A percentile compares a stretch with the other conserved stretches of the same genome.
Evolutionary conservation across 345 rosid species (phyloP).

Genomic region (Rhizophora mangle): DNA sequence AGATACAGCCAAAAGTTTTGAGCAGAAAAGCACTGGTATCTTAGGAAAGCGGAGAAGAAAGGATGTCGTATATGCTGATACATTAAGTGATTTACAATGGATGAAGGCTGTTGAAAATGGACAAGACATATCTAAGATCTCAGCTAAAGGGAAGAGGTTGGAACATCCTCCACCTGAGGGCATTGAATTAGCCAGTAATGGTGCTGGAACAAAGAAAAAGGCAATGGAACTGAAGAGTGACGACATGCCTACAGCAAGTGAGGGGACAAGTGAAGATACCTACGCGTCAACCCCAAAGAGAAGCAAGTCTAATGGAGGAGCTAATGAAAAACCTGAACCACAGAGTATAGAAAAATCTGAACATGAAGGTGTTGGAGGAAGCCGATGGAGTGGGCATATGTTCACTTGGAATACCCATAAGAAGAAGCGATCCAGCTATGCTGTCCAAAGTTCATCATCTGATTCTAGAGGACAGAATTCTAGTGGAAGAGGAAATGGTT

Average conservation of each 20-base stretch:
- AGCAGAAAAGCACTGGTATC: constrained; percentile 40
- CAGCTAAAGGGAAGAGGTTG: constrained; percentile 48
- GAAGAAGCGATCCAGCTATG: constrained; percentile 86
- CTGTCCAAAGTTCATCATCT: constrained; percentile 58
- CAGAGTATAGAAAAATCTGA: constrained; percentile 44
- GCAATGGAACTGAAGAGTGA: constrained; percentile 30
- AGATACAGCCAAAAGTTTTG: constrained; percentile 50
- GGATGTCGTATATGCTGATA: constrained; percentile 72
- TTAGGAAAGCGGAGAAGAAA: constrained; percentile 80
- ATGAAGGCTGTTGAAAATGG: constrained; percentile 95
- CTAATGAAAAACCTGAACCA: constrained; percentile 24
- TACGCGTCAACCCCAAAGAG: constrained; percentile 38
- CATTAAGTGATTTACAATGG: constrained; percentile 81
- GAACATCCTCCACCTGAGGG: constrained; percentile 35
- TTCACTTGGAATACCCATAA: constrained; percentile 76
- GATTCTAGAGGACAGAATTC: constrained; percentile 74
- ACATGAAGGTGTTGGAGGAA: constrained; percentile 26
- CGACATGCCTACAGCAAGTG: constrained; percentile 43
- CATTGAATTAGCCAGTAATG: constrained; percentile 37
- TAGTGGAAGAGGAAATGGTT: constrained; percentile 61
- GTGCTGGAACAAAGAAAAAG: constrained; percentile 35
- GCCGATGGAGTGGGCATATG: constrained; percentile 42
- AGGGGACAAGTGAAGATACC: constrained; percentile 72
- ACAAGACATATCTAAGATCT: constrained; percentile 54
- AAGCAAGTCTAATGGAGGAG: constrained; percentile 29